A percentile compares a stretch with the other conserved stretches of the same genome.
Evolutionary conservation across 305 asterid genomes (phyloP).

Genomic region (Fraxinus sp.): DNA sequence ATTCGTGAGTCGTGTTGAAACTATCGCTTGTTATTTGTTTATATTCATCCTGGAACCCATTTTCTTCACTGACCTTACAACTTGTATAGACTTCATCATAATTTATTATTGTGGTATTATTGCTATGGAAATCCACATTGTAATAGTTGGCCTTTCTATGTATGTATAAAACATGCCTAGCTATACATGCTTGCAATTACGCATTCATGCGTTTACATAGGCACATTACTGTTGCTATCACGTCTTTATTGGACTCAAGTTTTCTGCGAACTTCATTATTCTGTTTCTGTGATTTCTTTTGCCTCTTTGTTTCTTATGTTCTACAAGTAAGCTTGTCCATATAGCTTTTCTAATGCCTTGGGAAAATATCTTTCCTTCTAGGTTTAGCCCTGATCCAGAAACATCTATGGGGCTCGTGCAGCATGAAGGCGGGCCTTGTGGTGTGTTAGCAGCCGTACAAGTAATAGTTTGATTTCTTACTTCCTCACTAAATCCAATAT

Average conservation of each 20-base stretch:
- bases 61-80: not conserved
- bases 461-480: slow-evolving; percentile 53
- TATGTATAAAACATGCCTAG: not conserved
- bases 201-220: not conserved
- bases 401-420: slow-evolving; percentile 97
- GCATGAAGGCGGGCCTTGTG: slow-evolving; percentile 99
- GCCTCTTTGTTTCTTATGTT: not conserved
- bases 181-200: not conserved
- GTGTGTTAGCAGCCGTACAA: slow-evolving; percentile 94
- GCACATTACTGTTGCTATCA: not conserved
- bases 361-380: slow-evolving; percentile 31
- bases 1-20: not conserved
- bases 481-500: slow-evolving; percentile 18
- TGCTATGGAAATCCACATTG: slow-evolving; percentile 7
- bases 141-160: not conserved
- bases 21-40: not conserved
- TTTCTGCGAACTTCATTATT: slow-evolving; percentile 1
- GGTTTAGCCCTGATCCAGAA: slow-evolving; percentile 88
- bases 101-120: not conserved
- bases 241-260: not conserved
- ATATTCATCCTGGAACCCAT: not conserved
- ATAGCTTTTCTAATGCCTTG: slow-evolving; percentile 18
- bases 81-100: not conserved
- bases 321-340: slow-evolving; percentile 13
- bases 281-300: slow-evolving; percentile 1